Evolutionary conservation across 192 early-diverging fungal genomes (phyloP).

Genomic region (Chytriomyces confervae): DNA sequence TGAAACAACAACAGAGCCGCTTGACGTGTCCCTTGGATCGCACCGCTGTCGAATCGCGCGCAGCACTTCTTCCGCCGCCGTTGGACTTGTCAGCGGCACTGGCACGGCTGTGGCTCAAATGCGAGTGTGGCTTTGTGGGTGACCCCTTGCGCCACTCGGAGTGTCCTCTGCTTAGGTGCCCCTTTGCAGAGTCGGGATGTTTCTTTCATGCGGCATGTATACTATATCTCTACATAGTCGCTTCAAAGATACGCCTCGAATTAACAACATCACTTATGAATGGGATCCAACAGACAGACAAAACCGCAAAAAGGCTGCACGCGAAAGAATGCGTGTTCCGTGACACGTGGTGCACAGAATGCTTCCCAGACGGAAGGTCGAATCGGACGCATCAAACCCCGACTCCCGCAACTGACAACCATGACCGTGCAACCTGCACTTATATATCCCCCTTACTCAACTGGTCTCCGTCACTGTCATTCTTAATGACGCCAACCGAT

Average conservation of each 20-base stretch:
- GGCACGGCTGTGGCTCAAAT: not conserved
- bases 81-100: not conserved
- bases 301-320: constrained; percentile 8
- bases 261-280: too few species aligned
- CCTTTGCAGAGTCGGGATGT: not conserved
- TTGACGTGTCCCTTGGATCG: constrained; percentile 28
- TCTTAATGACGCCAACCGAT: not conserved
- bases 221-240: too few species aligned
- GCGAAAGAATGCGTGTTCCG: not conserved
- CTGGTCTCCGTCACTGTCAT: not conserved
- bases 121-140: constrained; percentile 25
- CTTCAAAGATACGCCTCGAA: too few species aligned
- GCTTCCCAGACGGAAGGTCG: not conserved
- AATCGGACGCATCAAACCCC: not conserved
- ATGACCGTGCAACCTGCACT: too few species aligned
- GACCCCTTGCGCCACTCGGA: not conserved
- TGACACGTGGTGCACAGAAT: not conserved
- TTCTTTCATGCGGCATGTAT: not conserved
- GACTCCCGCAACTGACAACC: not conserved
- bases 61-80: not conserved
- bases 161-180: constrained; percentile 26
- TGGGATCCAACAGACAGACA: not conserved
- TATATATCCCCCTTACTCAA: too few species aligned
- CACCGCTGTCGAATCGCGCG: not conserved
- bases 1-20: not conserved